A percentile compares a stretch with the other conserved stretches of the same genome.
Conservation (phyloP, 1,284 basidiomycete genomes). For the Leucoagaricus sp. region DNA sequence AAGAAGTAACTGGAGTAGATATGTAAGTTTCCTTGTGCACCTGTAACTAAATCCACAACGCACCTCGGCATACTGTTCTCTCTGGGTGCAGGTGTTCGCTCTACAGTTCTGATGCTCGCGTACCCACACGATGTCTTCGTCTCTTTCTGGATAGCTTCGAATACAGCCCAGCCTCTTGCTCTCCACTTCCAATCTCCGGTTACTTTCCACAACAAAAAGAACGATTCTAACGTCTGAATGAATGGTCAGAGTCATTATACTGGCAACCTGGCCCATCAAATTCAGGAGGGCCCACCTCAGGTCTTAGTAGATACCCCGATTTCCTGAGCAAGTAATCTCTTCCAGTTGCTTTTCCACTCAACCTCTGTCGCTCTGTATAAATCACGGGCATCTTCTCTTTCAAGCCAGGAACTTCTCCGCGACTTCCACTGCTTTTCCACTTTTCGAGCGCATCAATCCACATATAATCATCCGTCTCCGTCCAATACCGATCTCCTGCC, state of each 20-base stretch:
- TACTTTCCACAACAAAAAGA: conserved; percentile 70
- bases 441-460: conserved; percentile 56
- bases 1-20: conserved; percentile 58
- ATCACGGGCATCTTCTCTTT: conserved; percentile 36
- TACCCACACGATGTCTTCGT: conserved; percentile 60
- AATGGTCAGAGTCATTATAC: background rate
- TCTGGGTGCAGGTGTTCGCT: conserved; percentile 36
- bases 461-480: conserved; percentile 26
- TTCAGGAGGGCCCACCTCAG: conserved; percentile 50
- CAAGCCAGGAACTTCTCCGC: conserved; percentile 56
- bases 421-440: conserved; percentile 49
- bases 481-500: conserved; percentile 18
- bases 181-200: conserved; percentile 71
- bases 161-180: conserved; percentile 52
- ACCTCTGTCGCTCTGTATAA: conserved; percentile 26
- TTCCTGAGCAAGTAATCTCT: conserved; percentile 54
- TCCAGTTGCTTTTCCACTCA: conserved; percentile 22
- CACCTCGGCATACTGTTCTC: conserved; percentile 72
- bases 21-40: background rate
- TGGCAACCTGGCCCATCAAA: background rate
- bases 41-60: conserved; percentile 22
- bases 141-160: conserved; percentile 68
- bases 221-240: conserved; percentile 64
- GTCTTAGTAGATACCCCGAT: conserved; percentile 54
- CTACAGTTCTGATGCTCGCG: conserved; percentile 53